Evolutionary conservation across 257 asterid species (phyloP), one percentile per base, ranked within the genome.

Genomic region (Penstemon eatonii): DNA sequence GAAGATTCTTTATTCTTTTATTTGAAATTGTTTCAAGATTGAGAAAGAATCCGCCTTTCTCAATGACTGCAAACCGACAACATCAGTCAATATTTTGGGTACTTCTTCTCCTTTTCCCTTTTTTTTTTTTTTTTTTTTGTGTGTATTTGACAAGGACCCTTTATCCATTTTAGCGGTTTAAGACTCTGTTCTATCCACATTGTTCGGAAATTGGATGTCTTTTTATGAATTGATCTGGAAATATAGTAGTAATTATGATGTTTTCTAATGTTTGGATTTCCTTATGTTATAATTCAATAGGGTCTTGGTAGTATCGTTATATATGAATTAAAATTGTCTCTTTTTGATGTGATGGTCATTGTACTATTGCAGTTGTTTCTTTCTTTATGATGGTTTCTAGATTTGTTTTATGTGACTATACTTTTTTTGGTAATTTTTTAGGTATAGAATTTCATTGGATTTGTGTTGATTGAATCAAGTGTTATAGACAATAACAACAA

Each of bases 11-110:
- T n/a, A n/a, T n/a, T n/a, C n/a, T n/a, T n/a, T n/a, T n/a, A n/a
- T n/a, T n/a, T n/a, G n/a, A n/a, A n/a, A n/a, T n/a, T n/a, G n/a
- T n/a, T n/a, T n/a, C n/a, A n/a, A n/a, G n/a, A n/a, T n/a, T n/a
- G n/a, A n/a, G n/a, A n/a, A n/a, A n/a, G n/a, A n/a, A 86, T 90
- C 89, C 80, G 87, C 62, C 78, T 88, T 73, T 79, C 74, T 82
- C 63, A 81, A 78, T 75, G 80, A 75, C 70, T 75, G 73, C 79
- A 60, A 75, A 51, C 63, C 64, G 66, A 61, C 71, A 52, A 33
- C 60, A 67, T 39, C 56, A 70, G 73, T 77, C 72, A 12, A 50
- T 65, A 44, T 59, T 37, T 85, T 83, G 75, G 52, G 85, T 75
- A 50, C 12, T 63, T 68, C 38, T 9, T 47, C 37, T 56, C 39